Conservation (phyloP, 106 monocot species). For the Cymbidium sinense region DNA sequence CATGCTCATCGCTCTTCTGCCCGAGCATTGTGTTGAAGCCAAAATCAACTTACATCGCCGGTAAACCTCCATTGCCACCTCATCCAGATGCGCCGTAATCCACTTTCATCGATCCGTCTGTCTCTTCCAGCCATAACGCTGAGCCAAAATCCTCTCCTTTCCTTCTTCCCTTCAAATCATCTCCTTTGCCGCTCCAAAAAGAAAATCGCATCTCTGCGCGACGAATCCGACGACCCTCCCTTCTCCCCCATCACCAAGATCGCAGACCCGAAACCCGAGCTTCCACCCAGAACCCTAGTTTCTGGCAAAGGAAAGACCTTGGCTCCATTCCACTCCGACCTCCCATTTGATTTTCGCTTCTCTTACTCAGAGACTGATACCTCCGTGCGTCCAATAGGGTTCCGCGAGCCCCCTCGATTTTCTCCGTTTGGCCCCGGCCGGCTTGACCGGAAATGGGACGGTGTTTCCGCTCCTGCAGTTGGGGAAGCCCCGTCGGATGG, state of each 20-base stretch:
- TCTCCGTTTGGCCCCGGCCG: conserved; percentile 91
- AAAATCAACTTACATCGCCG: background rate
- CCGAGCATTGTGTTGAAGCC: too few species aligned
- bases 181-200: background rate
- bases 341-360: conserved; percentile 93
- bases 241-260: conserved; percentile 20
- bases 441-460: conserved; percentile 73
- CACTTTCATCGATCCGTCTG: too few species aligned
- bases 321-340: conserved; percentile 44
- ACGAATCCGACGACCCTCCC: conserved; percentile 37
- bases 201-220: conserved; percentile 4
- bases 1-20: too few species aligned
- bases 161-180: background rate
- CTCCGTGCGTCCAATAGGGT: conserved; percentile 51
- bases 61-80: background rate
- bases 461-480: conserved; percentile 39
- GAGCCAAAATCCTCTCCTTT: background rate
- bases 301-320: background rate
- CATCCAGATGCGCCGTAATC: conserved; percentile 4
- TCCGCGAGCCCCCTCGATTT: conserved; percentile 79
- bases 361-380: conserved; percentile 79
- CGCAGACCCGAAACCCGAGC: background rate
- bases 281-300: background rate
- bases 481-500: background rate
- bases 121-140: background rate